Conservation (phyloP, 768 basidiomycete genomes). For the Lactifluus piperatus region DNA sequence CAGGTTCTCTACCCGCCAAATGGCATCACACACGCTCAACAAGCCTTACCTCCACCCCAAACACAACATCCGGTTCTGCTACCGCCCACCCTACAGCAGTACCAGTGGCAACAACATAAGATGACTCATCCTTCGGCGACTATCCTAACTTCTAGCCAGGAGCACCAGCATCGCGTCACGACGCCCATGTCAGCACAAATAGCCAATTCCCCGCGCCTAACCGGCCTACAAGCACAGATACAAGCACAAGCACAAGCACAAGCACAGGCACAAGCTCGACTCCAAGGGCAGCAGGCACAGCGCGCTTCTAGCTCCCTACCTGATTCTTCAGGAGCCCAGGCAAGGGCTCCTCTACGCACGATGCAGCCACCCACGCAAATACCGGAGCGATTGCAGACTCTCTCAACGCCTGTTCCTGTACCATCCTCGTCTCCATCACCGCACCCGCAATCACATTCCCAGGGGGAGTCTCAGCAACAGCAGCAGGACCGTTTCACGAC, state of each 20-base stretch:
- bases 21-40: constrained; percentile 4
- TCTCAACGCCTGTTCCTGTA: background rate
- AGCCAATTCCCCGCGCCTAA: background rate
- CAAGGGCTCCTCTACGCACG: background rate
- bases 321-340: constrained; percentile 1
- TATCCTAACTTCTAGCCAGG: background rate
- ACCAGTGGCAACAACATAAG: background rate
- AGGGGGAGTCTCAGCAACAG: background rate
- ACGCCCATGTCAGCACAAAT: background rate
- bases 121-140: constrained; percentile 5
- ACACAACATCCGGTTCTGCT: background rate
- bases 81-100: background rate
- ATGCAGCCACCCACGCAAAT: background rate
- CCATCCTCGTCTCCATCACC: background rate
- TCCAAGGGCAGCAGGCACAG: background rate
- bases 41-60: background rate
- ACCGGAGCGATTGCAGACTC: background rate
- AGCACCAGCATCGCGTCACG: background rate
- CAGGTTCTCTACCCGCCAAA: background rate
- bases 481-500: background rate
- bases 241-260: no score
- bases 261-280: background rate
- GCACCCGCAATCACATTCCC: background rate
- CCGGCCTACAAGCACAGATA: background rate
- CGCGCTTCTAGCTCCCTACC: background rate